These are phyloP conservation scores for Scenedesmus sp. DNA, from an alignment of 163 green algal species.

Conservation along the genomic window DNA sequence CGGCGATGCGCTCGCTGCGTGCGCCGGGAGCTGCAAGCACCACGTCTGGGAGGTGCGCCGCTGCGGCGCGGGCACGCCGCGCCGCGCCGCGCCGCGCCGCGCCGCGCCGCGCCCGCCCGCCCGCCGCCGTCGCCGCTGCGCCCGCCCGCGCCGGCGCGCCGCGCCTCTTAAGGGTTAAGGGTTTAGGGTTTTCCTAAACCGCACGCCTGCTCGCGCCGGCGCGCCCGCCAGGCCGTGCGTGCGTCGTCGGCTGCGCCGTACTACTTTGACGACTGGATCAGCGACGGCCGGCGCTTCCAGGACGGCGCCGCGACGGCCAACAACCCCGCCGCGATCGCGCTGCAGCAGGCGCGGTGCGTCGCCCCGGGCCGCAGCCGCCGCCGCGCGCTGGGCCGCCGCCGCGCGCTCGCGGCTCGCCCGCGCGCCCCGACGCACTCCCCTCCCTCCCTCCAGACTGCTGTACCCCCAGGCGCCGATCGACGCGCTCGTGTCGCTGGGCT, in stretches of 20 bases:
- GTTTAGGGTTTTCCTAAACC: no score
- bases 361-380: no score
- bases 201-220: neutral
- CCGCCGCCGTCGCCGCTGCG: no score
- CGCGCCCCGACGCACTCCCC: no score
- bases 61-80: no score
- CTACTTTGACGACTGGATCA: slow-evolving; percentile 90
- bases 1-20: slow-evolving; percentile 47
- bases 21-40: slow-evolving; percentile 75
- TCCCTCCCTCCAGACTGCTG: no score
- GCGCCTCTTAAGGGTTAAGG: no score
- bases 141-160: no score
- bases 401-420: no score
- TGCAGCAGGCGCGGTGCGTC: slow-evolving; percentile 74
- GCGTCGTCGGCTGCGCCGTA: slow-evolving; percentile 88
- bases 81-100: no score
- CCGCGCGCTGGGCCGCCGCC: no score
- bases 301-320: slow-evolving; percentile 94
- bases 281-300: slow-evolving; percentile 85
- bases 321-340: slow-evolving; percentile 89
- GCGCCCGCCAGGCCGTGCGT: slow-evolving; percentile 75
- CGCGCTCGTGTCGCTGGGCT: slow-evolving; percentile 86
- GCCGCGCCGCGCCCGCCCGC: no score
- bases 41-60: slow-evolving; percentile 75
- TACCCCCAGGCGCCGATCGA: slow-evolving; percentile 87